Base-by-base conservation (phyloP, 805 yeast genomes). In the Zygotorulaspora florentina region DNA sequence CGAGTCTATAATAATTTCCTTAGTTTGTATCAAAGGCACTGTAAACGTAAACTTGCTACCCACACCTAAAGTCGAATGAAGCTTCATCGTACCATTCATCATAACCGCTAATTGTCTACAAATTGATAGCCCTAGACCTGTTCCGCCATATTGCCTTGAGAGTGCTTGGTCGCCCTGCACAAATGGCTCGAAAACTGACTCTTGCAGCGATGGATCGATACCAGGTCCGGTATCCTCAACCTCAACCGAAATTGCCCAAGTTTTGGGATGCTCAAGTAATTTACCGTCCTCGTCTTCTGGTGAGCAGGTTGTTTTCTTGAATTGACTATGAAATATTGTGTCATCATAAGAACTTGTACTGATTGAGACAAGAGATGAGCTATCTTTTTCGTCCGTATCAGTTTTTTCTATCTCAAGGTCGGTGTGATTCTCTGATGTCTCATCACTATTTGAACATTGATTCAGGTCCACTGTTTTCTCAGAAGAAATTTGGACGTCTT, bases 111-210 rank as follows among this genome's bases (percentile, higher is more conserved):
- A 76, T 65, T 91, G 97, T 48, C 87, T 74, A 67, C 97, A 93
- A 58, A 91, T 91, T 1, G 83, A 77, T 36, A 91, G 74, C 1
- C 99, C 99, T 39, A 91, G 72, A 2, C 98, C 99, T 0, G 97
- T 93, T 54, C 99, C 99, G 47, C 98, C 97, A 60, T 85, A 83
- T 46, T 90, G 87, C 59, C 96, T 75, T 4, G 96, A 86, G 23
- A 88, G 72, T 0, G 96, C 88, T 64, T 89, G 96, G 60, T 91
- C 98, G 43, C 98, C 99, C 68, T 91, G 99, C 15, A 90, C 89
- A 70, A 91, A 91, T 1, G 98, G 97, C 58, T 93, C 97, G 65
- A 91, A 91, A 1, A 91, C 95, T 50, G 85, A 80, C 36, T 81
- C 81, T 58, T 87, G 96, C 44, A 89, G 66, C 1, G 83, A 80